Percentiles rank a stretch among this genome's conserved stretches.
Conservation (phyloP, 2,329 filamentous ascomycete genomes). For the Fusarium xylarioides region DNA sequence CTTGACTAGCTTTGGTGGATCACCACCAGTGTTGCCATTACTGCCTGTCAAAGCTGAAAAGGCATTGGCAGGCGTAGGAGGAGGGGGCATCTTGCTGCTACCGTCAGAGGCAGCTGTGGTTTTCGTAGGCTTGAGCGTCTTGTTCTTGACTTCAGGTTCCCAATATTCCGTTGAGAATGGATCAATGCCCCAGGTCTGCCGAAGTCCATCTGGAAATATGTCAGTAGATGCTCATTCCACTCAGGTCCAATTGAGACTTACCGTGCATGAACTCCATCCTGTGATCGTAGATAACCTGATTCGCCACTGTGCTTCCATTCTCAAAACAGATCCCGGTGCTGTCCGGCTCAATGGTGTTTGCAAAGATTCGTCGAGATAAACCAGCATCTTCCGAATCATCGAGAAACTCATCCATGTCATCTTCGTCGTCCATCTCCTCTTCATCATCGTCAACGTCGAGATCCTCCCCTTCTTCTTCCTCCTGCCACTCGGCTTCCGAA, state of each 20-base stretch:
- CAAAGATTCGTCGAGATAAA: constrained; percentile 64
- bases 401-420: constrained; percentile 89
- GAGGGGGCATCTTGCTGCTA: constrained; percentile 46
- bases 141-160: constrained; percentile 57
- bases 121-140: constrained; percentile 27
- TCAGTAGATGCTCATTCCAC: constrained; percentile 15
- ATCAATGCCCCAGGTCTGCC: constrained; percentile 71
- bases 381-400: constrained; percentile 82
- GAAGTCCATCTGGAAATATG: constrained; percentile 54
- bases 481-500: constrained; percentile 87
- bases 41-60: constrained; percentile 47
- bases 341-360: constrained; percentile 77
- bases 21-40: constrained; percentile 19
- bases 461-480: constrained; percentile 76
- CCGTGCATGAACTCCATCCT: constrained; percentile 79
- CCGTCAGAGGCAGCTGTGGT: constrained; percentile 16
- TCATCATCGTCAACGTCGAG: constrained; percentile 73
- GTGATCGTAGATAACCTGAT: constrained; percentile 65
- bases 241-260: constrained; percentile 51
- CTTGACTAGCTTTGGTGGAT: constrained; percentile 47
- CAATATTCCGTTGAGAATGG: constrained; percentile 88
- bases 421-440: constrained; percentile 78
- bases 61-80: constrained; percentile 48
- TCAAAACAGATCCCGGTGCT: constrained; percentile 89
- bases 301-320: constrained; percentile 59